A percentile compares a stretch with the other conserved stretches of the same genome.
Conservation (phyloP, 495 filamentous ascomycete genomes). For the Penicillium argentinense region DNA sequence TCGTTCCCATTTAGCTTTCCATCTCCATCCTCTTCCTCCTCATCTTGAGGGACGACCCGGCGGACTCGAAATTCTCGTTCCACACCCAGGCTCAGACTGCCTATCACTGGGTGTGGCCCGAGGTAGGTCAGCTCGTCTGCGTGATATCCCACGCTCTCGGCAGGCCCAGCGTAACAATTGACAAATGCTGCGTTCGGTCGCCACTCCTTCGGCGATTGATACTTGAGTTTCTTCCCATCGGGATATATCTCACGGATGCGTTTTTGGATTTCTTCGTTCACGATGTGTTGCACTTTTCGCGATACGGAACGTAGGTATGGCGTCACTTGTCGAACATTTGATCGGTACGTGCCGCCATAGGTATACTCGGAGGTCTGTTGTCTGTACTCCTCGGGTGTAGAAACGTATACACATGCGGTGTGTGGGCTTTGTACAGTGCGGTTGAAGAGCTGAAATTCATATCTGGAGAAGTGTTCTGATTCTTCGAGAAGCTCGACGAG, state of each 20-base stretch:
- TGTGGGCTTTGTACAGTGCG: conserved; percentile 80
- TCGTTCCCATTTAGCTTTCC: conserved; percentile 7
- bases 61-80: conserved; percentile 88
- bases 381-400: conserved; percentile 55
- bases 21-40: conserved; percentile 26
- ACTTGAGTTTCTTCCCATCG: conserved; percentile 67
- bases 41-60: conserved; percentile 61
- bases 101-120: conserved; percentile 83
- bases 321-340: conserved; percentile 72
- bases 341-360: conserved; percentile 74
- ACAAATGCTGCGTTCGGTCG: conserved; percentile 86
- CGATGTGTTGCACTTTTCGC: conserved; percentile 62
- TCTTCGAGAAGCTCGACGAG: conserved; percentile 76
- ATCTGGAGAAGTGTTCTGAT: conserved; percentile 67
- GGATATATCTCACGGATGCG: conserved; percentile 65
- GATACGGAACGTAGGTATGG: conserved; percentile 69
- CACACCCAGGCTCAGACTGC: conserved; percentile 85
- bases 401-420: conserved; percentile 78
- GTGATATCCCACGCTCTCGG: conserved; percentile 86
- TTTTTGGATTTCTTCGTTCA: conserved; percentile 69
- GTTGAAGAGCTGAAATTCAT: conserved; percentile 83
- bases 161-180: conserved; percentile 82
- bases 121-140: conserved; percentile 91
- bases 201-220: conserved; percentile 74
- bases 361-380: conserved; percentile 75